phyloP scores from a whole-genome alignment of 352 stramenopile species.

The Blastocystis hominis region DNA sequence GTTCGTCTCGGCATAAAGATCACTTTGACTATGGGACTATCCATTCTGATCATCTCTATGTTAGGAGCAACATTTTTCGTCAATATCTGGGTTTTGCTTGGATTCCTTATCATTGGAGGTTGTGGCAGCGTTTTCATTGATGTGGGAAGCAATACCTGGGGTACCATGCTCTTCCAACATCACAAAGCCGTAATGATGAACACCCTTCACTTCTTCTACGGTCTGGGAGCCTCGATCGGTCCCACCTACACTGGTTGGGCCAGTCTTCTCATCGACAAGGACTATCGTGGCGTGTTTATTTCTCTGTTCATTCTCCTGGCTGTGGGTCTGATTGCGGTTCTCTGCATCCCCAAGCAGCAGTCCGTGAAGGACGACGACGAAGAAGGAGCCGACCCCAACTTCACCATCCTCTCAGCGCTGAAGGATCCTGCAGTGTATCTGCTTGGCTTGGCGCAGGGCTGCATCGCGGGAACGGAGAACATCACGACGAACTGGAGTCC shows the following conservation, averaged over 20 bases:
- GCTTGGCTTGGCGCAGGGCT: conserved; percentile 37
- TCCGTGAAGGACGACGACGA: background rate
- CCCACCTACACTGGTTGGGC: conserved; percentile 7
- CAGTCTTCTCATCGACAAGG: background rate
- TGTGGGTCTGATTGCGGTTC: background rate
- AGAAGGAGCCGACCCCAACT: background rate
- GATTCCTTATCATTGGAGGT: background rate
- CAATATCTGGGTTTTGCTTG: background rate
- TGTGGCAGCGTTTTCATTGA: conserved; percentile 28
- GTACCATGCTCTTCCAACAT: background rate
- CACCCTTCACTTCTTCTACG: conserved; percentile 51
- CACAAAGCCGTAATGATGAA: conserved; percentile 56
- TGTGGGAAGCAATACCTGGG: conserved; percentile 42
- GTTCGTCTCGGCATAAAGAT: background rate
- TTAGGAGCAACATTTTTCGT: background rate
- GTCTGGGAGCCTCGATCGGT: conserved; percentile 43
- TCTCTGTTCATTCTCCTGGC: background rate
- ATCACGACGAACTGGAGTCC: conserved; percentile 51
- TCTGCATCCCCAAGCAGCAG: conserved; percentile 46
- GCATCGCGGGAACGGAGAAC: conserved; percentile 22
- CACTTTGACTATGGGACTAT: background rate
- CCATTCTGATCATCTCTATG: background rate
- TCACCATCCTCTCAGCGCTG: conserved; percentile 30
- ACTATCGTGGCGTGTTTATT: conserved; percentile 30
- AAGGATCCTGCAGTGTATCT: conserved; percentile 1